These are phyloP conservation scores for Bisporella sp. DNA, from an alignment of 2,329 filamentous ascomycete species.

Conservation along the genomic window DNA sequence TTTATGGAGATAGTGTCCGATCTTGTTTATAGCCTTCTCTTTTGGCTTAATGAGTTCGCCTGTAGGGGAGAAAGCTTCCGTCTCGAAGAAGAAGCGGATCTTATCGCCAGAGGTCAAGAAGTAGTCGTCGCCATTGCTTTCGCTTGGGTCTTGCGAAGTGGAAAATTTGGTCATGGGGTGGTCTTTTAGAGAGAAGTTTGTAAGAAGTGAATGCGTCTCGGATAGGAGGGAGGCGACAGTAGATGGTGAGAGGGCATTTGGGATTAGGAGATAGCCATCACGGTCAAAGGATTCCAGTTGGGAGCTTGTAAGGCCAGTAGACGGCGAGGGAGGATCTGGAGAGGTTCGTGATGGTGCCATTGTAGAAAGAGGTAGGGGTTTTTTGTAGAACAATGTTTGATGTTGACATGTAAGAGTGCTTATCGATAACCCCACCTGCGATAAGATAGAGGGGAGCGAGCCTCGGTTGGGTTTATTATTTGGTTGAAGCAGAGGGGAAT, in stretches of 20 bases:
- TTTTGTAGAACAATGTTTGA: too few species aligned
- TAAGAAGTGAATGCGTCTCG: slow-evolving; percentile 70
- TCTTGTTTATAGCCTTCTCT: slow-evolving; percentile 81
- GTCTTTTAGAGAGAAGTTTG: slow-evolving; percentile 66
- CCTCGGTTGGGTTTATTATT: too few species aligned
- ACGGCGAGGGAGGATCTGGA: not conserved
- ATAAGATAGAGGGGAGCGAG: too few species aligned
- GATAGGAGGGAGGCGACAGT: slow-evolving; percentile 63
- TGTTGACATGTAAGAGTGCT: too few species aligned
- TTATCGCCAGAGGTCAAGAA: slow-evolving; percentile 88
- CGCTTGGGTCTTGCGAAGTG: slow-evolving; percentile 59
- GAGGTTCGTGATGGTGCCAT: slow-evolving; percentile 2
- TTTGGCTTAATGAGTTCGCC: slow-evolving; percentile 72
- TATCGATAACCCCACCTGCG: too few species aligned
- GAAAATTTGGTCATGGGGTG: slow-evolving; percentile 94
- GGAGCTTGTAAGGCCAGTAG: slow-evolving; percentile 50
- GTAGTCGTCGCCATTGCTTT: slow-evolving; percentile 90
- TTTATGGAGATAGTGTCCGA: slow-evolving; percentile 70
- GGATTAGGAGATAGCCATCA: slow-evolving; percentile 88
- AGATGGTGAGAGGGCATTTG: slow-evolving; percentile 59
- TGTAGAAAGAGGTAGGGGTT: too few species aligned
- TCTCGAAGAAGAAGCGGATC: slow-evolving; percentile 91
- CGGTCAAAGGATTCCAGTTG: slow-evolving; percentile 68
- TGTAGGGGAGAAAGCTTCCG: slow-evolving; percentile 66
- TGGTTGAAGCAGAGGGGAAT: too few species aligned